Evolutionary conservation across 768 basidiomycete species (phyloP).

Genomic region (Wakefieldia striispora): DNA sequence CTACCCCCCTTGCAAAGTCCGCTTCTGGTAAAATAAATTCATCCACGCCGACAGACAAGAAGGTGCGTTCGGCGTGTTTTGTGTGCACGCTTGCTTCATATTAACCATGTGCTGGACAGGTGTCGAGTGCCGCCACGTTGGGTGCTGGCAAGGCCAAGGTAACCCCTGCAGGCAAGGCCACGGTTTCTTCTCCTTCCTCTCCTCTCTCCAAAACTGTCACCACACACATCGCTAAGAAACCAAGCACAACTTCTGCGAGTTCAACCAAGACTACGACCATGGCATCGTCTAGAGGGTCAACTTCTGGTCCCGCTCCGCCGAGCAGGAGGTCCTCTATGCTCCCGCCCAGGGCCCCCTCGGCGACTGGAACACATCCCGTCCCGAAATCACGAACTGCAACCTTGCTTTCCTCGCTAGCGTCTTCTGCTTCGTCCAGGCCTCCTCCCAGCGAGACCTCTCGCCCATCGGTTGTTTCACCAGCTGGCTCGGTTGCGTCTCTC

Average conservation of each 20-base stretch:
- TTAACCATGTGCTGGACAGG: conserved; percentile 41
- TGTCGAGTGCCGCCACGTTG: conserved; percentile 65
- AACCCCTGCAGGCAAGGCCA: conserved; percentile 42
- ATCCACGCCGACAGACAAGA: conserved; percentile 62
- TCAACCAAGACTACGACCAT: conserved; percentile 34
- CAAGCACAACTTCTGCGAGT: conserved; percentile 26
- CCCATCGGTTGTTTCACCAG: conserved; percentile 55
- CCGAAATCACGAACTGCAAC: conserved; percentile 39
- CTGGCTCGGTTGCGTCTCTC: conserved; percentile 47
- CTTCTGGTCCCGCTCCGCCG: conserved; percentile 31
- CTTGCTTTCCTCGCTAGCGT: conserved; percentile 25
- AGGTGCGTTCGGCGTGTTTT: conserved; percentile 44
- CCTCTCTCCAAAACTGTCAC: conserved; percentile 30
- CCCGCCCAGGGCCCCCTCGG: conserved; percentile 36
- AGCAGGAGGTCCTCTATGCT: conserved; percentile 32
- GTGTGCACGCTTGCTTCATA: conserved; percentile 19
- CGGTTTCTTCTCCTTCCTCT: conserved; percentile 30
- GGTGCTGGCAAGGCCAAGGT: conserved; percentile 53
- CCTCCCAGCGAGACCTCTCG: conserved; percentile 35
- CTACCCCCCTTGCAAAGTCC: conserved; percentile 41
- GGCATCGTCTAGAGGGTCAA: conserved; percentile 31
- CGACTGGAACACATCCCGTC: conserved; percentile 36
- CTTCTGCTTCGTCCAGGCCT: conserved; percentile 21
- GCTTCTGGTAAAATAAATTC: conserved; percentile 46
- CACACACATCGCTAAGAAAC: conserved; percentile 29